These are phyloP conservation scores for Pneumocystis wakefieldiae DNA, from an alignment of 1,139 yeast species.

Conservation along the genomic window DNA sequence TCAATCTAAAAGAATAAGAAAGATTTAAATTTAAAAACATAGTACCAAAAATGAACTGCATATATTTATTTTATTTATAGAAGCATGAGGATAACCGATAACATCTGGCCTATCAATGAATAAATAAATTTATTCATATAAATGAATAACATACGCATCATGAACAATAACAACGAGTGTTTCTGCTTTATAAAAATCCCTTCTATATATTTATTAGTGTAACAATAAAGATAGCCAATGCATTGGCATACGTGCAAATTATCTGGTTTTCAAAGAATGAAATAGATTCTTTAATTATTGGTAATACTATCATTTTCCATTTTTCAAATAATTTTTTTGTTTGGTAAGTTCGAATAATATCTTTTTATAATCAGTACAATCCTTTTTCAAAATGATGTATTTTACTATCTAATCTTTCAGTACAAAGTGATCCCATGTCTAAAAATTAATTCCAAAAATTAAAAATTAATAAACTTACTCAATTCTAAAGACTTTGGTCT, in stretches of 20 bases:
- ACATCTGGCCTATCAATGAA: conserved; percentile 41
- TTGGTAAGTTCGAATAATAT: conserved; percentile 62
- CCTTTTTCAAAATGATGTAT: background rate
- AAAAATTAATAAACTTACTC: background rate
- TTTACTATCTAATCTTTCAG: conserved; percentile 10
- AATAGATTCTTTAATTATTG: conserved; percentile 41
- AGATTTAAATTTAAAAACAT: background rate
- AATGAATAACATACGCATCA: conserved; percentile 37
- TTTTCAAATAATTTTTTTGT: conserved; percentile 39
- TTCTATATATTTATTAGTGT: conserved; percentile 28
- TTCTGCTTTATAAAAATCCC: conserved; percentile 48
- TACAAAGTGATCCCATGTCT: conserved; percentile 11
- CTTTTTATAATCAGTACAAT: conserved; percentile 26
- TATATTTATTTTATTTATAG: conserved; percentile 63
- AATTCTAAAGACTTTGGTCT: conserved; percentile 41
- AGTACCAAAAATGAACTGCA: conserved; percentile 45
- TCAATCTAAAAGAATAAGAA: conserved; percentile 29
- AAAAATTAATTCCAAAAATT: background rate
- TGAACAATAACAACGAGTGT: conserved; percentile 61
- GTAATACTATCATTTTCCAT: conserved; percentile 51
- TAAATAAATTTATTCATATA: background rate
- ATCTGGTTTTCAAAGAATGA: conserved; percentile 52
- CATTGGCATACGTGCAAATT: conserved; percentile 31
- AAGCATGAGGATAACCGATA: conserved; percentile 76
- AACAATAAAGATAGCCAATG: background rate